These are phyloP conservation scores for Sugiyamaella novakii DNA, from an alignment of 1,139 yeast species.

Conservation along the genomic window DNA sequence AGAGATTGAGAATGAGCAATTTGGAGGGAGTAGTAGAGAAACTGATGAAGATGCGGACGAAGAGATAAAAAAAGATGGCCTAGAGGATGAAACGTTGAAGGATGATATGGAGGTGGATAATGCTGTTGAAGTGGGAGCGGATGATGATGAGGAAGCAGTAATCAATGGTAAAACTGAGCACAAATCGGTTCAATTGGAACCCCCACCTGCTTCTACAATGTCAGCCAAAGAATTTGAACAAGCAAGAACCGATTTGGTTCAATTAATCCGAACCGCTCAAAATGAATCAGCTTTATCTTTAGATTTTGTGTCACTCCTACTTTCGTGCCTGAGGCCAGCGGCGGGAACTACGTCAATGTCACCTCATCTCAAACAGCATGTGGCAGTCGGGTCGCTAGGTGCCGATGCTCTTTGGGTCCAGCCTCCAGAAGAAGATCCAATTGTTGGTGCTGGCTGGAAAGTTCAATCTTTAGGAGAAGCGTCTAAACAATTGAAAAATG, in stretches of 20 bases:
- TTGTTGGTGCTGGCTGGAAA: constrained; percentile 85
- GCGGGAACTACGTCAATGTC: constrained; percentile 89
- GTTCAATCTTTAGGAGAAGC: constrained; percentile 65
- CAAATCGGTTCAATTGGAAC: neutral
- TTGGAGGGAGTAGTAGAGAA: neutral
- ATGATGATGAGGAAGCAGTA: constrained; percentile 15
- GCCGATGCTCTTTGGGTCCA: constrained; percentile 52
- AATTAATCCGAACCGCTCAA: constrained; percentile 63
- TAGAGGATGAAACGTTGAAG: constrained; percentile 16
- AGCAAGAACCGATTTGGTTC: constrained; percentile 58
- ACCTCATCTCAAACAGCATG: constrained; percentile 75
- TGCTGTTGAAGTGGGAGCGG: constrained; percentile 22
- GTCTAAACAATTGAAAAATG: constrained; percentile 52
- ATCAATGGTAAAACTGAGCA: constrained; percentile 44
- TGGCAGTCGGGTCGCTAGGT: constrained; percentile 78
- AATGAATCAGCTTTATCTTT: constrained; percentile 87
- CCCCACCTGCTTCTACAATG: constrained; percentile 2
- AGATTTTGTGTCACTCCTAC: constrained; percentile 80
- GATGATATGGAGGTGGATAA: constrained; percentile 27
- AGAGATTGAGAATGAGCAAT: constrained; percentile 45
- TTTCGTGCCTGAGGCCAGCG: constrained; percentile 81
- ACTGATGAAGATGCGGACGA: constrained; percentile 15
- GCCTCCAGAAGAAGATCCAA: constrained; percentile 42
- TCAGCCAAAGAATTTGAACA: constrained; percentile 48
- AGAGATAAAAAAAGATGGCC: neutral